Conservation (phyloP, 805 yeast genomes). For the Metschnikowia baotianmanensis region DNA sequence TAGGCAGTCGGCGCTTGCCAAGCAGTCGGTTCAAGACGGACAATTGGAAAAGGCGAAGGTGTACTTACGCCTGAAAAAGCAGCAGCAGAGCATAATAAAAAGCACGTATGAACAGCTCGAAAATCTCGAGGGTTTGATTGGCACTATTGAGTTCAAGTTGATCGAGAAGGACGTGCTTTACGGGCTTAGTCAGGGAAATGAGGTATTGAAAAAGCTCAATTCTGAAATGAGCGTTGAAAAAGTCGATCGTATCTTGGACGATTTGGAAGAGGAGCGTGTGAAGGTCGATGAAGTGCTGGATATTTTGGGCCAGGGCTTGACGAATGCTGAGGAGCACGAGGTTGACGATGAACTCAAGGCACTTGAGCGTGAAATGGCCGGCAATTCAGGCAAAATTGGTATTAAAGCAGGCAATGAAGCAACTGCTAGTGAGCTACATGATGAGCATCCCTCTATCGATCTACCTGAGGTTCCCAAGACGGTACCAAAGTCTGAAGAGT, state of each 20-base stretch:
- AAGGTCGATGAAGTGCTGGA: constrained; percentile 75
- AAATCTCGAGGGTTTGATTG: constrained; percentile 73
- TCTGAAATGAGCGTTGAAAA: constrained; percentile 72
- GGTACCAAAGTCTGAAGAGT: constrained; percentile 15
- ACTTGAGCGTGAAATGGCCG: constrained; percentile 46
- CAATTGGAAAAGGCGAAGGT: constrained; percentile 62
- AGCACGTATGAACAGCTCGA: constrained; percentile 77
- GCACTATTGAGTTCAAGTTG: constrained; percentile 82
- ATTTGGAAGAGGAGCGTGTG: constrained; percentile 73
- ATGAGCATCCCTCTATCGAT: too few species aligned
- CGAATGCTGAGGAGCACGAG: constrained; percentile 53
- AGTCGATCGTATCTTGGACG: constrained; percentile 82
- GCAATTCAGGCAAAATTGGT: neutral
- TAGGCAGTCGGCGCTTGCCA: constrained; percentile 62
- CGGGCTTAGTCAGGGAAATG: constrained; percentile 80
- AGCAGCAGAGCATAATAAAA: constrained; percentile 68
- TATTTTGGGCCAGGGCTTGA: constrained; percentile 43
- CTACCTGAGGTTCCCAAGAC: constrained; percentile 16
- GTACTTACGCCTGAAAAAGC: constrained; percentile 73
- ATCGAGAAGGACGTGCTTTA: constrained; percentile 81
- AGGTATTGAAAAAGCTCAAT: constrained; percentile 71
- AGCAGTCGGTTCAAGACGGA: constrained; percentile 48
- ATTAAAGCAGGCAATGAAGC: neutral
- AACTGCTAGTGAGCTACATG: neutral
- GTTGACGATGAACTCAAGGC: constrained; percentile 61